Evolutionary conservation across 495 filamentous ascomycete species (phyloP).

Genomic region (Friedmanniomyces simplex): DNA sequence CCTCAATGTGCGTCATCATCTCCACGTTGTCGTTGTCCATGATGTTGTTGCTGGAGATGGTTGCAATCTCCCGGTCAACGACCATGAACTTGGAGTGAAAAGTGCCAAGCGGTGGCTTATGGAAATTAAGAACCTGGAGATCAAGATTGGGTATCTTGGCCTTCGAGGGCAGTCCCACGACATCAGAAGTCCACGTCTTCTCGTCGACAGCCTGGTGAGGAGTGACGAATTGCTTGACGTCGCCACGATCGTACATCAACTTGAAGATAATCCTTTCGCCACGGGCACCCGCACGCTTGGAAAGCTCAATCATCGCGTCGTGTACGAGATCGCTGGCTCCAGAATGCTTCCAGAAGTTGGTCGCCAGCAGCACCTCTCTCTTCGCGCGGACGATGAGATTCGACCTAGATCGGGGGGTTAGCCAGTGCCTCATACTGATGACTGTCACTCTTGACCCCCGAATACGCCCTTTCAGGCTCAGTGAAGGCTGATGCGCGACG

Average conservation of each 20-base stretch:
- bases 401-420: conserved; percentile 48
- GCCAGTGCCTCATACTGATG: too few species aligned
- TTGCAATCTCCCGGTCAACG: conserved; percentile 56
- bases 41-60: conserved; percentile 67
- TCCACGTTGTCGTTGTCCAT: conserved; percentile 34
- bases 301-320: conserved; percentile 59
- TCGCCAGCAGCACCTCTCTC: conserved; percentile 61
- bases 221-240: conserved; percentile 51
- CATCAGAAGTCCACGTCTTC: conserved; percentile 44
- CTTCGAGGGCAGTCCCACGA: conserved; percentile 49
- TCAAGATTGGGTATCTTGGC: conserved; percentile 61
- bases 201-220: conserved; percentile 50
- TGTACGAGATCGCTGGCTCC: conserved; percentile 55
- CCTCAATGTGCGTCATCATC: conserved; percentile 71
- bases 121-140: conserved; percentile 63
- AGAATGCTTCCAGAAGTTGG: conserved; percentile 64
- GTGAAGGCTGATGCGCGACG: too few species aligned
- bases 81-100: conserved; percentile 72
- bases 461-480: too few species aligned
- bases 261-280: conserved; percentile 55
- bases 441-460: too few species aligned
- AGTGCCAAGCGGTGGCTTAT: conserved; percentile 60
- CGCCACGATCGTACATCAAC: conserved; percentile 64
- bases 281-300: conserved; percentile 49
- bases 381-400: conserved; percentile 68